phyloP scores from a whole-genome alignment of 2,329 filamentous ascomycete genomes.

The Trichophyton verrucosum region DNA sequence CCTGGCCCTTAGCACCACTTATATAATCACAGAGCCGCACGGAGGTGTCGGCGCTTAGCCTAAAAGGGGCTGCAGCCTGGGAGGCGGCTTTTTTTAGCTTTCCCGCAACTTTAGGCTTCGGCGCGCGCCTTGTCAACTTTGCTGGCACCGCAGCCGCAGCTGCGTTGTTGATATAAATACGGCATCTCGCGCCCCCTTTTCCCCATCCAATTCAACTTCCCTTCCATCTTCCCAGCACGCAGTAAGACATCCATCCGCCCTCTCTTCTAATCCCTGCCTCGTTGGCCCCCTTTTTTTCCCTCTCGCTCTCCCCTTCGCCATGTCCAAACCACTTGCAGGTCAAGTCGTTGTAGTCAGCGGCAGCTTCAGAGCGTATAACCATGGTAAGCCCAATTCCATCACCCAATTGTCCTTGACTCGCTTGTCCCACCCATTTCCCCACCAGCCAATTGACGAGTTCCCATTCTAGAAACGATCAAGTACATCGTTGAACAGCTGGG shows the following conservation, averaged over 20 bases:
- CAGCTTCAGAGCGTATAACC: slow-evolving; percentile 43
- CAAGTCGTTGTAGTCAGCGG: slow-evolving; percentile 46
- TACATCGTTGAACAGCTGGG: slow-evolving; percentile 23
- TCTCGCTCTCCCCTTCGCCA: slow-evolving; percentile 7
- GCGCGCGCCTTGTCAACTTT: neutral
- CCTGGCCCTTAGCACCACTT: neutral
- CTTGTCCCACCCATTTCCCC: neutral
- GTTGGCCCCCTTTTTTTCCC: neutral
- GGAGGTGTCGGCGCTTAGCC: slow-evolving; percentile 1
- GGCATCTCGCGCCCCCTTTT: neutral
- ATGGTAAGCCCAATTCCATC: slow-evolving; percentile 26
- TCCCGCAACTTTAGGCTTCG: neutral
- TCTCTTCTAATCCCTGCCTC: too few species aligned
- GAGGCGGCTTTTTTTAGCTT: too few species aligned
- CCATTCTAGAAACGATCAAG: slow-evolving; percentile 21
- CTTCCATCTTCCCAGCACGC: neutral
- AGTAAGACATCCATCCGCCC: neutral
- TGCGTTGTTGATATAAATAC: neutral
- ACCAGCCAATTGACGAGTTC: neutral
- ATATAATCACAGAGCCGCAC: neutral
- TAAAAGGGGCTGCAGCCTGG: slow-evolving; percentile 3
- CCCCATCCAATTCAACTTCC: neutral
- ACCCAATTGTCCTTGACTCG: neutral
- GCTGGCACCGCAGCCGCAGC: neutral
- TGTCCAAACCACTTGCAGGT: slow-evolving; percentile 21